A percentile compares a stretch with the other conserved stretches of the same genome.
Conservation (phyloP, 2,329 filamentous ascomycete species). For the Colletotrichum orbiculare region DNA sequence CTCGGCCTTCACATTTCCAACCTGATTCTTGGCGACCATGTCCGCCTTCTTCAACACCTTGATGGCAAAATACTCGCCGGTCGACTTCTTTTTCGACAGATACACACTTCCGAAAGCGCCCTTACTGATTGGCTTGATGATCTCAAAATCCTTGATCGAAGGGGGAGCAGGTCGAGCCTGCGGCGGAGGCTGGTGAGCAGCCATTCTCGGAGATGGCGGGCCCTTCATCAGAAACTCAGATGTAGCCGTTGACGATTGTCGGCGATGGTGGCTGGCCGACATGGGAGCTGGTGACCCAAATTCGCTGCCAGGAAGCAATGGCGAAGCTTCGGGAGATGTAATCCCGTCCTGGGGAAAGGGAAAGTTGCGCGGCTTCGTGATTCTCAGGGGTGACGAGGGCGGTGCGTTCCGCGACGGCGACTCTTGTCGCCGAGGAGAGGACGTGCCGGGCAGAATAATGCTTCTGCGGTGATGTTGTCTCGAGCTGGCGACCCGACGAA, state of each 20-base stretch:
- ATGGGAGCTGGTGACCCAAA: constrained; percentile 79
- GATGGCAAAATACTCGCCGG: constrained; percentile 97
- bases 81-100: constrained; percentile 97
- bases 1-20: constrained; percentile 98
- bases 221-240: constrained; percentile 74
- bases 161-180: constrained; percentile 90
- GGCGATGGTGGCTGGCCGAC: constrained; percentile 75
- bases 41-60: constrained; percentile 99
- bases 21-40: constrained; percentile 99
- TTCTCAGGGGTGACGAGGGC: constrained; percentile 87
- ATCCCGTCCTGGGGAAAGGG: constrained; percentile 71
- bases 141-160: constrained; percentile 99
- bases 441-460: constrained; percentile 81
- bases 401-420: constrained; percentile 82
- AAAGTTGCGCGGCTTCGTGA: constrained; percentile 79
- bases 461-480: constrained; percentile 89
- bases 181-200: constrained; percentile 80
- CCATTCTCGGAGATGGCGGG: constrained; percentile 85
- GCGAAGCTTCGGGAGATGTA: constrained; percentile 89
- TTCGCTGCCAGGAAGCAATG: constrained; percentile 85
- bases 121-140: constrained; percentile 99
- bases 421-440: constrained; percentile 85
- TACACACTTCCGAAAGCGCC: constrained; percentile 98
- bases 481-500: constrained; percentile 81
- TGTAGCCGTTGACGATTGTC: constrained; percentile 91